Conservation (phyloP, 768 basidiomycete species). For the Boletus subcaerulescens region DNA sequence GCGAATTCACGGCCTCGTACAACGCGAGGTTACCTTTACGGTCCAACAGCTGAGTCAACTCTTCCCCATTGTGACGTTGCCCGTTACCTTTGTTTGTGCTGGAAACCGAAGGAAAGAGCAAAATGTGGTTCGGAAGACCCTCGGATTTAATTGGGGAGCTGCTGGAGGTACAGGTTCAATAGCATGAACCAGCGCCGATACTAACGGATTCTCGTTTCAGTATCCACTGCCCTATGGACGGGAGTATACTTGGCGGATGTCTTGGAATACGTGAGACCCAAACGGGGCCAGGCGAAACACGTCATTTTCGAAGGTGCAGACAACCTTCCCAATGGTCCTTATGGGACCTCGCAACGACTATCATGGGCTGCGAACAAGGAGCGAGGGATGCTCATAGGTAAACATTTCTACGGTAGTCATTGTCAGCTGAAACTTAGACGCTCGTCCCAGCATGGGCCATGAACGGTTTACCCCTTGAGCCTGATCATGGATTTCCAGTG, state of each 20-base stretch:
- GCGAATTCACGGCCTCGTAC: constrained; percentile 38
- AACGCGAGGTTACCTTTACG: constrained; percentile 36
- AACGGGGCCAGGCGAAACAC: constrained; percentile 38
- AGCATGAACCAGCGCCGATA: not conserved
- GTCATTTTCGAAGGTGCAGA: constrained; percentile 62
- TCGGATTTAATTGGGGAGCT: constrained; percentile 57
- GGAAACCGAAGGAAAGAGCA: constrained; percentile 68
- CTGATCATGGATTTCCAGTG: constrained; percentile 67
- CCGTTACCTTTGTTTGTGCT: constrained; percentile 61
- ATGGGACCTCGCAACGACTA: constrained; percentile 51
- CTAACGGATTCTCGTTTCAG: constrained; percentile 14
- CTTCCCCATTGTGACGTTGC: constrained; percentile 56
- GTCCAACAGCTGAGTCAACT: constrained; percentile 41
- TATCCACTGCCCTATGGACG: constrained; percentile 56
- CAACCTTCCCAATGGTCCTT: constrained; percentile 54
- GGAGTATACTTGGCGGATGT: constrained; percentile 58
- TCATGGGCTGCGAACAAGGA: constrained; percentile 44
- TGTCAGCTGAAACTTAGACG: not conserved
- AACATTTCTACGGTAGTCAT: not conserved
- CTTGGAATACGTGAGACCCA: constrained; percentile 44
- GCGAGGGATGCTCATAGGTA: constrained; percentile 50
- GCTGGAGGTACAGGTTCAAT: constrained; percentile 32
- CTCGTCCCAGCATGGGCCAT: constrained; percentile 44
- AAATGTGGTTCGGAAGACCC: constrained; percentile 53
- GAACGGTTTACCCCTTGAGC: constrained; percentile 57